Conservation (phyloP, 441 rosid genomes). For the Adansonia grandidieri region DNA sequence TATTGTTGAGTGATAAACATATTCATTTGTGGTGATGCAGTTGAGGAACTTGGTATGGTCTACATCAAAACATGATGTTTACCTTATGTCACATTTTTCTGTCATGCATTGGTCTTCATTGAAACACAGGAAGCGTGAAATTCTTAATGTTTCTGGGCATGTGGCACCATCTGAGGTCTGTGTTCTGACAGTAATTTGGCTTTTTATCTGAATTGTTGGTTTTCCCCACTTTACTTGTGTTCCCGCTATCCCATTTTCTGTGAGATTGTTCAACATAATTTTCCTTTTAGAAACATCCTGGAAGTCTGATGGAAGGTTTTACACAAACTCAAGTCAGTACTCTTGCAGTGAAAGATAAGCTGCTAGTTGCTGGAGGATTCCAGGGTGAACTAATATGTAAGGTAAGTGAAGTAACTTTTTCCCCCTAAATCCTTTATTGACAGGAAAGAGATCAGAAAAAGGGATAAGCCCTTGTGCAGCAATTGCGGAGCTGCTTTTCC, state of each 20-base stretch:
- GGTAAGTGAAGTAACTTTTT: conserved; percentile 50
- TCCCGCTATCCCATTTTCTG: not conserved
- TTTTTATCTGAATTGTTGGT: not conserved
- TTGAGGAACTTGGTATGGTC: conserved; percentile 96
- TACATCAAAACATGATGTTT: conserved; percentile 89
- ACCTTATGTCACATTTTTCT: conserved; percentile 82
- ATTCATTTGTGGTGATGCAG: conserved; percentile 46
- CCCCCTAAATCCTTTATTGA: not conserved
- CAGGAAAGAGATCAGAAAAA: not conserved
- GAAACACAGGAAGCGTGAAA: conserved; percentile 61
- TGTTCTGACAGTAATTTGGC: conserved; percentile 3
- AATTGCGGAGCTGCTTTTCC: not conserved
- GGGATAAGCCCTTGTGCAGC: conserved; percentile 1
- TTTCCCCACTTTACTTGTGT: not conserved
- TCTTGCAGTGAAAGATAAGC: conserved; percentile 79
- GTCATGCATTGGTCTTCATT: conserved; percentile 88
- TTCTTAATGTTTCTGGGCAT: conserved; percentile 86
- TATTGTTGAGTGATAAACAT: conserved; percentile 21
- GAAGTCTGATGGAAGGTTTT: conserved; percentile 89
- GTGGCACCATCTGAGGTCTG: conserved; percentile 88
- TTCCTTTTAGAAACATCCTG: conserved; percentile 77
- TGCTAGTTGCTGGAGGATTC: conserved; percentile 92
- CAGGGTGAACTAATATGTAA: conserved; percentile 96
- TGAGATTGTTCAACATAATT: conserved; percentile 15
- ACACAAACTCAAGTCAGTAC: conserved; percentile 94